phyloP scores from a whole-genome alignment of 495 filamentous ascomycete species.

The Paragyromitra xinjiangensis region DNA sequence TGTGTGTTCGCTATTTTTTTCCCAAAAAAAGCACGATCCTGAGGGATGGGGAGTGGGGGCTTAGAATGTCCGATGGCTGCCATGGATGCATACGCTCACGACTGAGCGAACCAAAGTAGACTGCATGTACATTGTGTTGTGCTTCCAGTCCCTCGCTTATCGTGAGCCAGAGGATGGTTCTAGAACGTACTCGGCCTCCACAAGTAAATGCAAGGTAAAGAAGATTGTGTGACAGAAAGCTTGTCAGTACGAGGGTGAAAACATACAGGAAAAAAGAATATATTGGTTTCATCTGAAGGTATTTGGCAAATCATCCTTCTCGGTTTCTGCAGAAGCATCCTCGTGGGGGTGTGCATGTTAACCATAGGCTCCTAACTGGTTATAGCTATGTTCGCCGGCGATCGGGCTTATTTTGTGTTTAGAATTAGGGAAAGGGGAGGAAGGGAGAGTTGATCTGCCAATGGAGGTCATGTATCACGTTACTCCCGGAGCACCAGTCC shows the following conservation, averaged over 20 bases:
- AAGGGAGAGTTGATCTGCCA: neutral
- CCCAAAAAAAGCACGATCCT: conserved; percentile 1
- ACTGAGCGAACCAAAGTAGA: neutral
- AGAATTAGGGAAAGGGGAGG: neutral
- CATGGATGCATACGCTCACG: neutral
- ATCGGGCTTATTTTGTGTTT: neutral
- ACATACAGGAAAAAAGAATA: neutral
- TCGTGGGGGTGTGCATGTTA: neutral
- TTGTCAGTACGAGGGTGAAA: neutral
- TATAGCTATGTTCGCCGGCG: neutral
- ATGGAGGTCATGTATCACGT: neutral
- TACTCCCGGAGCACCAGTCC: neutral
- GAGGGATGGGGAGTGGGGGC: neutral
- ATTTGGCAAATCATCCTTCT: neutral
- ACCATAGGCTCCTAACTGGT: neutral
- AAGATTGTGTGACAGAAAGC: neutral
- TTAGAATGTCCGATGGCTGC: neutral
- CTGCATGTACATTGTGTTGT: neutral
- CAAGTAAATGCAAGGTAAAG: neutral
- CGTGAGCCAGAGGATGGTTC: neutral
- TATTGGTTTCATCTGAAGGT: neutral
- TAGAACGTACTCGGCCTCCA: neutral
- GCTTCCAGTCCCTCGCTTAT: neutral
- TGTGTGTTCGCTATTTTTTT: conserved; percentile 11
- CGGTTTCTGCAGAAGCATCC: neutral